phyloP scores from a whole-genome alignment of 768 basidiomycete genomes.

The Myochromella boudieri region DNA sequence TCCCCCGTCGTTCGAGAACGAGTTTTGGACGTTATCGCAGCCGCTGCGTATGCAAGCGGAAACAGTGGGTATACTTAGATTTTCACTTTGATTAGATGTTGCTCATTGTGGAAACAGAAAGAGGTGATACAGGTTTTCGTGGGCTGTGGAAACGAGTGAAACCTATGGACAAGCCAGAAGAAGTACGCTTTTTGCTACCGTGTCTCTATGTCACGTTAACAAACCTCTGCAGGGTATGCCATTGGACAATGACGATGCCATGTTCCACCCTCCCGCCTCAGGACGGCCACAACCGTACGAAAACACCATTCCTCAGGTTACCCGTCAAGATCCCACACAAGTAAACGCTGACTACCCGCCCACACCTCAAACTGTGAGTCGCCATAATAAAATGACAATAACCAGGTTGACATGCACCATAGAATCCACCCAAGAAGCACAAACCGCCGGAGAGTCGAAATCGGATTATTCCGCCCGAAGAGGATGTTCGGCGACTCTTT shows the following conservation, averaged over 20 bases:
- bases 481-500: conserved; percentile 80
- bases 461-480: conserved; percentile 68
- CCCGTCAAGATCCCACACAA: too few relatives aligned
- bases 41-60: conserved; percentile 71
- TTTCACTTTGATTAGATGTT: background rate
- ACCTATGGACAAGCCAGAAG: conserved; percentile 76
- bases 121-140: conserved; percentile 57
- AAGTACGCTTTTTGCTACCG: conserved; percentile 41
- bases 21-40: conserved; percentile 77
- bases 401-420: conserved; percentile 2
- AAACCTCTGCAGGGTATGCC: conserved; percentile 57
- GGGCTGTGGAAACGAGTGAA: conserved; percentile 82
- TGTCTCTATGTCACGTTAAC: background rate
- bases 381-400: conserved; percentile 6
- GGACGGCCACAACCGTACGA: conserved; percentile 36
- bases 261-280: conserved; percentile 68
- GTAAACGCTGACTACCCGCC: too few relatives aligned
- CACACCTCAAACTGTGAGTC: conserved; percentile 25
- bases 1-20: conserved; percentile 81
- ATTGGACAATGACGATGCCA: conserved; percentile 74
- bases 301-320: conserved; percentile 29
- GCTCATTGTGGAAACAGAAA: conserved; percentile 19
- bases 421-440: conserved; percentile 33
- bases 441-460: conserved; percentile 35
- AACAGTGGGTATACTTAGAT: conserved; percentile 30